phyloP scores from a whole-genome alignment of 2,329 filamentous ascomycete genomes.

The Paecilomyces variotii region DNA sequence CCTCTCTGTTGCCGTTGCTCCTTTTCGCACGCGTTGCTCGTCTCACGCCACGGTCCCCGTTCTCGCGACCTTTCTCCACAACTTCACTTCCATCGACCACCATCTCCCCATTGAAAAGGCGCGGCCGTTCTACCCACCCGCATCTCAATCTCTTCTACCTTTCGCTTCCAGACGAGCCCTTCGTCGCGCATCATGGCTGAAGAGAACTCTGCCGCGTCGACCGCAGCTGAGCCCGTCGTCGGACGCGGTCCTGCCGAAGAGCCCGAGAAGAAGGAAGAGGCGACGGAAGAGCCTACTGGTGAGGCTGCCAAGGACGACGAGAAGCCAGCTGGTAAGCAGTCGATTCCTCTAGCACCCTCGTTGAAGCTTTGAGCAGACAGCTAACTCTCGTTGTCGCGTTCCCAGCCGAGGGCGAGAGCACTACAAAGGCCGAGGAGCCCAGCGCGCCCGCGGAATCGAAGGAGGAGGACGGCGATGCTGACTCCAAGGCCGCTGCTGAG shows the following conservation, averaged over 20 bases:
- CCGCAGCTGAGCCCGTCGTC: conserved; percentile 22
- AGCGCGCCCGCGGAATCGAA: conserved; percentile 17
- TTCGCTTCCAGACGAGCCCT: conserved; percentile 10
- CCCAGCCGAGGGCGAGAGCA: conserved; percentile 8
- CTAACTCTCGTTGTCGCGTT: conserved; percentile 1
- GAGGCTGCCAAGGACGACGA: conserved; percentile 17
- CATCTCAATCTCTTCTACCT: conserved; percentile 7
- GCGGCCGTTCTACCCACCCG: conserved; percentile 1
- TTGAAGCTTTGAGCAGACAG: not conserved
- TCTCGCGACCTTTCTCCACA: conserved; percentile 13
- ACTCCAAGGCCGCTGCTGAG: conserved; percentile 18
- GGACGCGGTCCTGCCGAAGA: conserved; percentile 22
- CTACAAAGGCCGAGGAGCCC: conserved; percentile 19
- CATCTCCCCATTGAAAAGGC: conserved; percentile 4
- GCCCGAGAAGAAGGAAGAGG: conserved; percentile 15
- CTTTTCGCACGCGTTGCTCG: conserved; percentile 14
- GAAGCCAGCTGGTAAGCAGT: conserved; percentile 22
- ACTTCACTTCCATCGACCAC: conserved; percentile 4
- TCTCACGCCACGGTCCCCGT: conserved; percentile 18
- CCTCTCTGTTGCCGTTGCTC: not conserved
- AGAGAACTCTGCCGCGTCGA: conserved; percentile 24
- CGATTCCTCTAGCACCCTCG: not conserved
- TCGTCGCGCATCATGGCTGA: conserved; percentile 31
- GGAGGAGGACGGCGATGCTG: conserved; percentile 10
- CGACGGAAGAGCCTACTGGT: conserved; percentile 13